Evolutionary conservation across 352 stramenopile genomes (phyloP), one percentile per base, ranked within the genome.

Genomic region (Peronospora belbahrii): DNA sequence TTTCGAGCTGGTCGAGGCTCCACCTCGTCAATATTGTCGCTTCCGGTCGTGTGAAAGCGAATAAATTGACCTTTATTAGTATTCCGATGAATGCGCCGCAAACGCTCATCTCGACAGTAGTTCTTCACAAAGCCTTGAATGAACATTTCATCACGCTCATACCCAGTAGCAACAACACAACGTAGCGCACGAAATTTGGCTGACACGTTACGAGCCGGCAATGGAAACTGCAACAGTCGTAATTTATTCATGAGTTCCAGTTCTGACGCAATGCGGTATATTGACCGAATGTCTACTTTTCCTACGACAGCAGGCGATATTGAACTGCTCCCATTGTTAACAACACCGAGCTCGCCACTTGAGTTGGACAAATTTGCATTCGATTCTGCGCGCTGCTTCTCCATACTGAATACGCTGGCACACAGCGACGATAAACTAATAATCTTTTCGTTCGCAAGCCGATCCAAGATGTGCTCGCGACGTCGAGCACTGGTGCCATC

Each of bases 401-500:
- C 79, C 74, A 90, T 87, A 17, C 48, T 56, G 48, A 86, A 88
- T 15, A 91, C 68, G 34, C 79, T 91, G n/a, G 73, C 70, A 28
- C 77, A 70, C 6, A 91, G 14, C 0, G 79, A 91, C 8, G 73
- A 87, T 9, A 91, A 10, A 49, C 73, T 86, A 37, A 91, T 88
- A 32, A 88, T 82, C 40, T 86, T 85, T 39, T 91, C 79, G 2
- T 63, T 41, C 25, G 56, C 48, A 5, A 91, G 65, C 13, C 79
- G 68, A 14, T 73, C 59, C 41, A 88, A 40, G 7, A 91, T 79
- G 22, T 88, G 75, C 2, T 70, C 70, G 3, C 70, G 70, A 18
- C 79, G 62, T n/a, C 70, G 67, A 33, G 54, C 63, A 22, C 57
- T 77, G 13, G 76, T 91, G 4, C 67, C 68, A 46, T 86, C 70